Evolutionary conservation across 345 rosid species (phyloP).

Genomic region (Fremontodendron californicum): DNA sequence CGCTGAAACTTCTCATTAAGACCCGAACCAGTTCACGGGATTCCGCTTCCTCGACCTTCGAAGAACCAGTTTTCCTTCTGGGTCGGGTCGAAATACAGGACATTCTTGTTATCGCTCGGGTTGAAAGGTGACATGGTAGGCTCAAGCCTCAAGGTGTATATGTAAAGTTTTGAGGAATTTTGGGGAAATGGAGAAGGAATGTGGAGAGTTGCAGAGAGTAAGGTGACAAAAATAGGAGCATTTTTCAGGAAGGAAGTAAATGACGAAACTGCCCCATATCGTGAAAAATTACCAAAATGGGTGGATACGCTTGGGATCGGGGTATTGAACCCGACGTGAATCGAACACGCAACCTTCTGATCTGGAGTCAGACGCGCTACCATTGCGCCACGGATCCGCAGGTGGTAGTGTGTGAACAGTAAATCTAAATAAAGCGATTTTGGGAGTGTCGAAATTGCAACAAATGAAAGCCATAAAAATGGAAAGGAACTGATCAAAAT

Average conservation of each 20-base stretch:
- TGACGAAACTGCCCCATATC: no score
- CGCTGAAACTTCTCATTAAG: slow-evolving; percentile 51
- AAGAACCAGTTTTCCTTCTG: slow-evolving; percentile 35
- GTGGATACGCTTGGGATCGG: no score
- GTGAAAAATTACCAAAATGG: no score
- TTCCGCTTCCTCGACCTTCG: slow-evolving; percentile 38
- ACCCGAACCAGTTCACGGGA: slow-evolving; percentile 53
- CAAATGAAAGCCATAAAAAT: no score
- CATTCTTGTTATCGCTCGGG: slow-evolving; percentile 16
- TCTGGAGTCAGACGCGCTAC: slow-evolving; percentile 99
- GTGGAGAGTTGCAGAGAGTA: slow-evolving; percentile 22
- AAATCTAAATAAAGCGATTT: no score
- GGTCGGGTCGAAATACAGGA: slow-evolving; percentile 46
- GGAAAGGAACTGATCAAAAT: no score
- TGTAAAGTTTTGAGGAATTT: slow-evolving; percentile 12
- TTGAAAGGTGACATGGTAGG: slow-evolving; percentile 21
- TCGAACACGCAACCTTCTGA: slow-evolving; percentile 99
- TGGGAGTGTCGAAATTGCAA: no score
- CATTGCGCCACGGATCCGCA: slow-evolving; percentile 70
- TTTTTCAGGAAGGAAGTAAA: no score
- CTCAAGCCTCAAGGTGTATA: not conserved
- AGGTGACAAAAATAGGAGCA: slow-evolving; percentile 11
- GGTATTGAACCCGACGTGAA: slow-evolving; percentile 64
- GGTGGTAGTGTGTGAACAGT: no score
- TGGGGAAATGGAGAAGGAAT: slow-evolving; percentile 18